Evolutionary conservation across 768 basidiomycete genomes (phyloP), one percentile per base, ranked within the genome.

Genomic region (Trametes cingulata): DNA sequence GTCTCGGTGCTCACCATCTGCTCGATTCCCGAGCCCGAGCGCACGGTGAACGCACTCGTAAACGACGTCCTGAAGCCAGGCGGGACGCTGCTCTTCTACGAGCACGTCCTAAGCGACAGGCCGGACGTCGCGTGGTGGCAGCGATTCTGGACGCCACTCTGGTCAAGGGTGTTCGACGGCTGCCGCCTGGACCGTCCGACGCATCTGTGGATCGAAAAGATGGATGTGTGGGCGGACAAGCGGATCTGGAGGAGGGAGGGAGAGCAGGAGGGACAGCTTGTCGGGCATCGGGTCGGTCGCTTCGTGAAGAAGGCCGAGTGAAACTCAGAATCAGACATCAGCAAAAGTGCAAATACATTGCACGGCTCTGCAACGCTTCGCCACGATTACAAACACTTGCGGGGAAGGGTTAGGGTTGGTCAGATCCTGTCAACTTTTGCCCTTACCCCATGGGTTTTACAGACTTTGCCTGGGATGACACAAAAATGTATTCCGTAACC

Each of bases 71-170:
- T 92, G 33, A 84, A 80, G 59, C 80, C 88, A 0, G 86, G 87
- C 0, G 90, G 90, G 0, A 76, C 80, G 51, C 56, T 91, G 0
- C 74, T 91, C 17, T 85, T 85, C 65, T 85, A 84, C 60, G 90
- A 92, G 70, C 90, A 92, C 61, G 87, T 91, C 10, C 72, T 78
- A 51, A 87, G 80, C 63, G 80, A 76, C 1, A 70, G 72, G 0
- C 52, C 65, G 7, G 83, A 86, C 61, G 81, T 89, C 2, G 81
- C 81, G 8, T 83, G 84, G 82, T 91, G 88, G 88, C 90, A 92
- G 71, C 61, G 76, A 0, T 78, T 88, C 49, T 91, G 88, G 90
- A 79, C 86, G 1, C 89, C 89, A 0, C 6, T 90, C 3, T 92
- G 90, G 90, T 67, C 68, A 5, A 39, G 77, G 0, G 71, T 74